A percentile compares a stretch with the other conserved stretches of the same genome.
Evolutionary conservation across 305 asterid species (phyloP).

Genomic region (Caryopteris hybrid): DNA sequence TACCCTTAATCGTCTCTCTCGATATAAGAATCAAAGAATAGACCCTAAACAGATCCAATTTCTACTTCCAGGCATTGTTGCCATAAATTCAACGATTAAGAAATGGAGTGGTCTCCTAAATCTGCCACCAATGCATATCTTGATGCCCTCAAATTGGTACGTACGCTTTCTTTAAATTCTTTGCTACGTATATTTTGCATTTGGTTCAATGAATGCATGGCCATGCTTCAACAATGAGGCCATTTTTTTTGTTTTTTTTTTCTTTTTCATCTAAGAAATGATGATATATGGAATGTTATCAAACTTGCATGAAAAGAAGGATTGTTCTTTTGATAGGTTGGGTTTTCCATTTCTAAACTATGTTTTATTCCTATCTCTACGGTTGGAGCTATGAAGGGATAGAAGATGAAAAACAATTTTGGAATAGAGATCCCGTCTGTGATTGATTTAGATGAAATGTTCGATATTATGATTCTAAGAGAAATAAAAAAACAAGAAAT

Average conservation of each 20-base stretch:
- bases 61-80: slow-evolving; percentile 1
- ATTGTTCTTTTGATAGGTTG: too few relatives aligned
- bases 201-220: too few relatives aligned
- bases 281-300: not conserved
- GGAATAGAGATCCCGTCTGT: not conserved
- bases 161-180: not conserved
- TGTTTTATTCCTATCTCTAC: too few relatives aligned
- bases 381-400: too few relatives aligned
- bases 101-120: slow-evolving; percentile 57
- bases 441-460: not conserved
- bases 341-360: too few relatives aligned
- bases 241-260: not conserved
- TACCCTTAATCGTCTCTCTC: slow-evolving; percentile 34
- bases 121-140: slow-evolving; percentile 62
- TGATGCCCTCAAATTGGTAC: slow-evolving; percentile 59
- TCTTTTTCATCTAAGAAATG: not conserved
- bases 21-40: not conserved
- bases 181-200: not conserved
- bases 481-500: too few relatives aligned
- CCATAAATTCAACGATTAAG: not conserved
- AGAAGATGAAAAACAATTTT: not conserved
- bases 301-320: not conserved
- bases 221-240: too few relatives aligned
- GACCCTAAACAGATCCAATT: slow-evolving; percentile 19
- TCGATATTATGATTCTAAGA: not conserved